Evolutionary conservation across 371 early-diverging fungal species (phyloP).

Genomic region (Rhizomucor miehei): DNA sequence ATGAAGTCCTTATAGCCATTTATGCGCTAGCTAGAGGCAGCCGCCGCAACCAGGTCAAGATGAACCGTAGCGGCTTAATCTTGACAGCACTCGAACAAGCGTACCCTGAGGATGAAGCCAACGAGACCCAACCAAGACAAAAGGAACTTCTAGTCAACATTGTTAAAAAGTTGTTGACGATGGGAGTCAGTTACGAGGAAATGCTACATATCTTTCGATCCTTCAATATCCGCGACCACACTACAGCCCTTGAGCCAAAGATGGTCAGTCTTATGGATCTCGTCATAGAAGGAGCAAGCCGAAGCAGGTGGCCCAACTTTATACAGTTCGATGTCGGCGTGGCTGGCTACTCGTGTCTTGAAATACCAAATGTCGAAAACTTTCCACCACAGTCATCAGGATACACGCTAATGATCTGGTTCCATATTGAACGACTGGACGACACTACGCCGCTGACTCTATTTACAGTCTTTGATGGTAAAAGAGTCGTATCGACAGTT

Average conservation of each 20-base stretch:
- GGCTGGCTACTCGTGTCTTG: conserved; percentile 39
- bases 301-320: conserved; percentile 67
- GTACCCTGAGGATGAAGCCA: conserved; percentile 25
- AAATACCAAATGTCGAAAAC: conserved; percentile 28
- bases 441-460: conserved; percentile 42
- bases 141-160: conserved; percentile 46
- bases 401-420: conserved; percentile 66
- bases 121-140: conserved; percentile 18
- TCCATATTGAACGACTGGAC: conserved; percentile 64
- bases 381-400: conserved; percentile 60
- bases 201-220: conserved; percentile 60
- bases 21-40: conserved; percentile 51
- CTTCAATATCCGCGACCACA: conserved; percentile 24
- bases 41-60: conserved; percentile 60
- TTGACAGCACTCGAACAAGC: conserved; percentile 48
- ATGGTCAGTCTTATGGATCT: conserved; percentile 43
- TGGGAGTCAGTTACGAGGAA: conserved; percentile 61
- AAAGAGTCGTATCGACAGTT: conserved; percentile 35
- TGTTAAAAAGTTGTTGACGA: conserved; percentile 57
- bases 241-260: conserved; percentile 4
- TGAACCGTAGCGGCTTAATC: conserved; percentile 60
- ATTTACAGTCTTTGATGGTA: conserved; percentile 51
- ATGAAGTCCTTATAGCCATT: conserved; percentile 45
- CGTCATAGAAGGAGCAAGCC: conserved; percentile 56
- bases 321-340: conserved; percentile 58